Evolutionary conservation across 2,329 filamentous ascomycete species (phyloP), one percentile per base, ranked within the genome.

Genomic region (Verticillium alfalfae): DNA sequence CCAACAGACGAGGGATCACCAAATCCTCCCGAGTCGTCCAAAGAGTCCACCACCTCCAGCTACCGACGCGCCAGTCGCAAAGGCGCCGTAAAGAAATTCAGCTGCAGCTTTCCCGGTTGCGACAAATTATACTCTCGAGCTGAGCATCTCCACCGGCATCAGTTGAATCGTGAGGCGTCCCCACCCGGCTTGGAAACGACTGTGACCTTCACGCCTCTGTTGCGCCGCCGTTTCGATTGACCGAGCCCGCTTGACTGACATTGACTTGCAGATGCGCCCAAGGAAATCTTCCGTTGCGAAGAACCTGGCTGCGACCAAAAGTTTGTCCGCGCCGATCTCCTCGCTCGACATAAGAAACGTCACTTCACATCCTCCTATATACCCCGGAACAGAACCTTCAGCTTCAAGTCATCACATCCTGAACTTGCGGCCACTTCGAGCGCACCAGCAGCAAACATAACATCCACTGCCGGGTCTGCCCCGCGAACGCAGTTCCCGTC

Each of bases 91-190:
- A 75, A 79, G 31, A 76, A 77, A 61, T 89, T 88, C 67, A 75
- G 79, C 62, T 94, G 91, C 74, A 84, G 86, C 22, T 85, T 88
- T 72, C 83, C 87, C 56, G 87, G 85, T 41, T 95, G 91, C 73
- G 88, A 88, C 66, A 93, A 93, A 81, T 83, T 88, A 62, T 94
- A 94, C 73, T 92, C 90, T 60, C 82, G 91, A 64, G 89, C 90
- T 9, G 91, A 94, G 73, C 91, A 94, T 75, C 81, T 94, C 61
- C 91, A 93, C 75, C 81, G 91, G 58, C 91, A 94, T 75, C 89
- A 93, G 76, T 73, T 94, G 70, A 94, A 94, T 71, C 91, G 90
- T 80, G 37, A 65, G 59, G 36, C 26, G 26, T 26, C 26, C 26
- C 26, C 26, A 26, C 26, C 26, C 26, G 26, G 26, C 26, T 26